Base-by-base conservation (phyloP, 1,139 yeast species). In the Ashbya aceris region DNA sequence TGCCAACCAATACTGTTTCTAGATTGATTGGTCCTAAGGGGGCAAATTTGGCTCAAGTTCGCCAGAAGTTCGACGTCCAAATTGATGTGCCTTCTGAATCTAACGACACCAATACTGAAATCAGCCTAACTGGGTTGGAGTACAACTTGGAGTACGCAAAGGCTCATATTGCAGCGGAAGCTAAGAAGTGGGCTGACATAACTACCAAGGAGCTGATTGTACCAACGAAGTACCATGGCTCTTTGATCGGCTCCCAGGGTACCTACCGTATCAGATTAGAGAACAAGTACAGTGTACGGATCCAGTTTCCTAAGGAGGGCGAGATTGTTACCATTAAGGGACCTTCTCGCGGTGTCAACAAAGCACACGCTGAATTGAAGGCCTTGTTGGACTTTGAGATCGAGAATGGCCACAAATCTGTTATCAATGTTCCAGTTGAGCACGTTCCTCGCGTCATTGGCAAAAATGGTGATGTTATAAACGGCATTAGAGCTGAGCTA, bases 1-100 rank as follows among this genome's bases (percentile, higher is more conserved):
- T 86, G 56, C 95, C 96, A 46, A 64, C 77, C 2, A 68, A 72
- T 44, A 75, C 77, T 38, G 70, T 89, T 46, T 74, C 93, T 34
- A 79, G 94, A 64, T 71, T 93, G 44, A 86, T 93, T 62, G 99
- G 98, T 52, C 83, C 82, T 61, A 84, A 77, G 48, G 98, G 98
- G 45, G 67, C 84, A 35, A 77, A 79, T 58, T 67, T 91, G 60
- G 74, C 76, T 53, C 68, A 76, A 42, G 65, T 86, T 50, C 74
- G 82, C 52, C 86, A 83, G n/a, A 83, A 84, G 58, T 86, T 71
- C 55, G 89, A 81, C 38, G 87, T 85, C 49, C 75, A 73, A 53
- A 74, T 93, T 49, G 95, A 87, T 55, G 80, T 87, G 41, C 68
- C 66, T 33, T 60, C 62, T 34, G 62, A 62, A 31, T 51, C 62